phyloP scores from a whole-genome alignment of 2,329 filamentous ascomycete species.

The Penicillium sp. region DNA sequence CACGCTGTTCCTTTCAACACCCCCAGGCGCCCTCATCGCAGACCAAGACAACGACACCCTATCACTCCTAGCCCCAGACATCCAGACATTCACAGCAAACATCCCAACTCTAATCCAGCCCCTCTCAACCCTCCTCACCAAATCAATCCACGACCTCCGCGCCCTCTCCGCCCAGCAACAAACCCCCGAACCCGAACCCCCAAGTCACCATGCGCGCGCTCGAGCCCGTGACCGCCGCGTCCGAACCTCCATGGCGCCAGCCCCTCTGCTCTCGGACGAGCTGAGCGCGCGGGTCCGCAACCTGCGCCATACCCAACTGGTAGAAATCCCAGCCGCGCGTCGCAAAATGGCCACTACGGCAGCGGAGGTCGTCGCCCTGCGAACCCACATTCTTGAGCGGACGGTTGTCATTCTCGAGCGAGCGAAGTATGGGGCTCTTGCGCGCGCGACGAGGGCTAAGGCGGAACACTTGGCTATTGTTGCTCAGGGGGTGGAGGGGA shows the following conservation, averaged over 20 bases:
- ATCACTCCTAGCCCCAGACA: constrained; percentile 37
- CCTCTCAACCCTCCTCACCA: constrained; percentile 30
- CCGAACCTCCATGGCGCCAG: constrained; percentile 24
- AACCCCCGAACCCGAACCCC: constrained; percentile 1
- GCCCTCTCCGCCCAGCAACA: constrained; percentile 20
- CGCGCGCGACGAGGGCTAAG: constrained; percentile 39
- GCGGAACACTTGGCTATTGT: constrained; percentile 44
- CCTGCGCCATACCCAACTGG: constrained; percentile 35
- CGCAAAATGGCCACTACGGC: constrained; percentile 38
- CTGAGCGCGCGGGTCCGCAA: constrained; percentile 28
- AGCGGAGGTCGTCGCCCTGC: constrained; percentile 34
- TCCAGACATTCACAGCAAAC: constrained; percentile 37
- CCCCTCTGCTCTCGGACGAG: constrained; percentile 27
- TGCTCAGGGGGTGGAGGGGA: constrained; percentile 40
- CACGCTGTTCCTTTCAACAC: constrained; percentile 35
- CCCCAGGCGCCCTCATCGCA: constrained; percentile 9
- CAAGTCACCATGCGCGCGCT: constrained; percentile 20
- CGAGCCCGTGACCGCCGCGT: constrained; percentile 25
- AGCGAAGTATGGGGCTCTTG: constrained; percentile 40
- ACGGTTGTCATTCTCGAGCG: constrained; percentile 44
- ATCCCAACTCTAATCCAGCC: constrained; percentile 27
- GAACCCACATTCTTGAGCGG: constrained; percentile 38
- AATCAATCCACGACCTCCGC: constrained; percentile 30
- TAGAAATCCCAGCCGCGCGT: constrained; percentile 35
- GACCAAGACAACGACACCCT: constrained; percentile 24